Conservation (phyloP, 805 yeast genomes). For the Candida ovalis region DNA sequence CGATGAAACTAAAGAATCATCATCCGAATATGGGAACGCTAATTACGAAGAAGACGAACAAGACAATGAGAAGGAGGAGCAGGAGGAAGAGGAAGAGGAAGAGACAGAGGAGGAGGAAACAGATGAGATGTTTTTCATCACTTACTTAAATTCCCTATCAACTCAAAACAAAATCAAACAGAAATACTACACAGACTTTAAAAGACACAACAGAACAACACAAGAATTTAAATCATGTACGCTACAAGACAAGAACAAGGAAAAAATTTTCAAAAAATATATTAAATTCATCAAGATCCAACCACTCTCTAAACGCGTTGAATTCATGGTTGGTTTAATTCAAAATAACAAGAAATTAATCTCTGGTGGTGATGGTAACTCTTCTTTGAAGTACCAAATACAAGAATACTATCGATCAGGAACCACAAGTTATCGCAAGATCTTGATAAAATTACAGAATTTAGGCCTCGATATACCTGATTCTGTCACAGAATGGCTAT, state of each 20-base stretch:
- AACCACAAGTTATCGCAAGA: not conserved
- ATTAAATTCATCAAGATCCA: slow-evolving; percentile 5
- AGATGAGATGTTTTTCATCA: slow-evolving; percentile 8
- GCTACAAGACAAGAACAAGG: slow-evolving; percentile 13
- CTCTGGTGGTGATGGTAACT: too few species aligned
- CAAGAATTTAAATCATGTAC: slow-evolving; percentile 11
- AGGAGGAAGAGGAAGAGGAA: not conserved
- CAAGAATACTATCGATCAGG: too few species aligned
- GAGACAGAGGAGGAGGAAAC: slow-evolving; percentile 3
- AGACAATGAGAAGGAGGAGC: not conserved
- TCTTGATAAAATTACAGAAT: not conserved
- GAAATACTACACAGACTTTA: slow-evolving; percentile 28
- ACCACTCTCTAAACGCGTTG: not conserved
- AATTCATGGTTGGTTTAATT: slow-evolving; percentile 1
- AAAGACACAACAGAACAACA: slow-evolving; percentile 15
- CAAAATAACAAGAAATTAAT: not conserved
- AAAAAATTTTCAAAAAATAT: slow-evolving; percentile 13
- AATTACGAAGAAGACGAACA: not conserved
- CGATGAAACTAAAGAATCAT: not conserved
- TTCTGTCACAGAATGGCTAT: not conserved
- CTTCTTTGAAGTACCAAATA: too few species aligned
- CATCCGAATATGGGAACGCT: not conserved
- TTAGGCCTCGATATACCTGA: not conserved
- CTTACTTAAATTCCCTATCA: slow-evolving; percentile 8
- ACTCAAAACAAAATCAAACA: slow-evolving; percentile 7